Evolutionary conservation across 495 filamentous ascomycete genomes (phyloP).

Genomic region (Penicillium riverlandense): DNA sequence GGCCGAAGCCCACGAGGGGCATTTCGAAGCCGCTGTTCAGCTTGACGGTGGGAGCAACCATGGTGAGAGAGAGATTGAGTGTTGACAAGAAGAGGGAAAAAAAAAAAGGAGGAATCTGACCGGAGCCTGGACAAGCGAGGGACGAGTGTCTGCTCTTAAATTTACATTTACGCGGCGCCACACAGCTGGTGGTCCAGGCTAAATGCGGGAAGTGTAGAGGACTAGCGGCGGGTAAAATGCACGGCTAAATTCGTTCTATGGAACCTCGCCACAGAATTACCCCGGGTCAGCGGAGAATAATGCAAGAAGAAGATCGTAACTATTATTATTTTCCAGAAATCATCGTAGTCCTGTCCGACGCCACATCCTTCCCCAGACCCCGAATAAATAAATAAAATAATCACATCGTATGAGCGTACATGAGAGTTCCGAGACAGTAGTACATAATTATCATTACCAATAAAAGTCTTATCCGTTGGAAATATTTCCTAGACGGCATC

Average conservation of each 20-base stretch:
- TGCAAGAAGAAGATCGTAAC: too few relatives aligned
- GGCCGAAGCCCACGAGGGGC: conserved; percentile 75
- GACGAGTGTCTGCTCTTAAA: too few relatives aligned
- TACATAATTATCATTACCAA: conserved; percentile 25
- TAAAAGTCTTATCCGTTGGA: background rate
- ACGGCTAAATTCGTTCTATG: too few relatives aligned
- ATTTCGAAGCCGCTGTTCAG: conserved; percentile 76
- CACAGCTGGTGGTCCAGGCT: too few relatives aligned
- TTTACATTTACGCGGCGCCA: too few relatives aligned
- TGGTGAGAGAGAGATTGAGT: background rate
- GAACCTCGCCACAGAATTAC: too few relatives aligned
- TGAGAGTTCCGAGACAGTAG: conserved; percentile 5
- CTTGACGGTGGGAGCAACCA: conserved; percentile 50
- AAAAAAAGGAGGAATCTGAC: background rate
- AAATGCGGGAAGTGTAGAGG: too few relatives aligned
- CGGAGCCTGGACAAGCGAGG: too few relatives aligned
- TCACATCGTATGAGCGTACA: background rate
- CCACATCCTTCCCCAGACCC: background rate
- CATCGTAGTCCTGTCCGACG: too few relatives aligned
- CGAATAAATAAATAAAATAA: conserved; percentile 1
- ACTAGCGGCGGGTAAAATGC: too few relatives aligned
- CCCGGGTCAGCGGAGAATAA: too few relatives aligned
- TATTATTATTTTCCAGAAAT: too few relatives aligned
- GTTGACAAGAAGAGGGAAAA: background rate
- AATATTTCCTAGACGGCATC: conserved; percentile 23